These are phyloP conservation scores for Apiotrichum mycotoxinovorans DNA, from an alignment of 1,284 basidiomycete species.

Conservation along the genomic window DNA sequence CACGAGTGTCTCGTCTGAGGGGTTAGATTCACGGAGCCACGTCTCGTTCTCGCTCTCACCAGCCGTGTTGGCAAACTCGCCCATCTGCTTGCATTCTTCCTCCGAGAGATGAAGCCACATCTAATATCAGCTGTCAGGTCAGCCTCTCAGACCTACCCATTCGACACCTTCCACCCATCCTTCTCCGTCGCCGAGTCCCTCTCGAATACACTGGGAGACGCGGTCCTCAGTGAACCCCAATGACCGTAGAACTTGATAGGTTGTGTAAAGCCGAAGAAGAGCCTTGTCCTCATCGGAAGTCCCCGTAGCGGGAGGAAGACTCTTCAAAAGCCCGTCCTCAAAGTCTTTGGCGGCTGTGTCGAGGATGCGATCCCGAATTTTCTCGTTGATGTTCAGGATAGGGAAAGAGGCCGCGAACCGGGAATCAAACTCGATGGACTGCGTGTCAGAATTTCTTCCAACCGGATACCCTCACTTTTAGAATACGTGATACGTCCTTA, in stretches of 20 bases:
- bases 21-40: not conserved
- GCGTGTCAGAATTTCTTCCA: not conserved
- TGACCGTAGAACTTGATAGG: constrained; percentile 75
- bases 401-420: constrained; percentile 67
- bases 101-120: constrained; percentile 66
- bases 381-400: constrained; percentile 62
- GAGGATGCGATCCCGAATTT: constrained; percentile 61
- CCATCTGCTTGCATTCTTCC: constrained; percentile 56
- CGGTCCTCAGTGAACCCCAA: constrained; percentile 73
- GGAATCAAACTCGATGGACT: constrained; percentile 81
- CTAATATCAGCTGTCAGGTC: constrained; percentile 49
- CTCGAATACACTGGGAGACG: constrained; percentile 50
- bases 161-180: constrained; percentile 88
- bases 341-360: constrained; percentile 35
- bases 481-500: constrained; percentile 72
- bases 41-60: not conserved
- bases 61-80: constrained; percentile 33
- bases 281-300: constrained; percentile 62
- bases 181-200: constrained; percentile 51
- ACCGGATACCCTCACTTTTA: constrained; percentile 53
- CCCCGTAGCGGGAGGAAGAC: not conserved
- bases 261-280: constrained; percentile 67
- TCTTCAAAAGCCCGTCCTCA: constrained; percentile 21
- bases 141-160: constrained; percentile 63
- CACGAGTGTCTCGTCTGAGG: not conserved